Evolutionary conservation across 1,284 basidiomycete genomes (phyloP).

Genomic region (Sporisorium exsertum): DNA sequence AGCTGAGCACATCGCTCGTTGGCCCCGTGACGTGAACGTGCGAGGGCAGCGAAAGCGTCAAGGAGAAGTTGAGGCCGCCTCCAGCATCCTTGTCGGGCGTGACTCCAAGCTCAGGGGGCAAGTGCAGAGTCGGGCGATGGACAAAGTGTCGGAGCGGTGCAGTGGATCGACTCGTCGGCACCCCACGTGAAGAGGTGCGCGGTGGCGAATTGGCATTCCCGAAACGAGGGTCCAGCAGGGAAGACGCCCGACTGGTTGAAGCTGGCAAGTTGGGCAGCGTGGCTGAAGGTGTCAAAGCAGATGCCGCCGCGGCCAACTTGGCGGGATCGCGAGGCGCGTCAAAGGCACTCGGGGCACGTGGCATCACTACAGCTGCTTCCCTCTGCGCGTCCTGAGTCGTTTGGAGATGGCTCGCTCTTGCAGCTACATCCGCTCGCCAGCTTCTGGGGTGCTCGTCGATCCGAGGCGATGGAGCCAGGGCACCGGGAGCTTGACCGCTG

Average conservation of each 20-base stretch:
- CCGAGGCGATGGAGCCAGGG: slow-evolving; percentile 34
- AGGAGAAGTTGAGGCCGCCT: slow-evolving; percentile 58
- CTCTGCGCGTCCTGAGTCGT: background rate
- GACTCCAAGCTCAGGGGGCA: slow-evolving; percentile 55
- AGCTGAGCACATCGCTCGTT: slow-evolving; percentile 60
- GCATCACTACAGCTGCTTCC: slow-evolving; percentile 27
- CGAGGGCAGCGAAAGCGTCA: slow-evolving; percentile 66
- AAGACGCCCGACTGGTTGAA: slow-evolving; percentile 32
- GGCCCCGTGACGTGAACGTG: slow-evolving; percentile 60
- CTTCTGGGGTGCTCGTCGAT: slow-evolving; percentile 23
- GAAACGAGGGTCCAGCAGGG: slow-evolving; percentile 30
- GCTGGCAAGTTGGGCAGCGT: slow-evolving; percentile 37
- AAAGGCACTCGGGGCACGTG: slow-evolving; percentile 48
- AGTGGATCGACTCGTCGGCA: slow-evolving; percentile 21
- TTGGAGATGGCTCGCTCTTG: background rate
- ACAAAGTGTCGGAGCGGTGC: slow-evolving; percentile 66
- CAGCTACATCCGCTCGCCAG: background rate
- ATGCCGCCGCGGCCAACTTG: slow-evolving; percentile 43
- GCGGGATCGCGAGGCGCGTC: slow-evolving; percentile 49
- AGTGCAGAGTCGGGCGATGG: slow-evolving; percentile 61
- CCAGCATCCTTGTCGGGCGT: slow-evolving; percentile 38
- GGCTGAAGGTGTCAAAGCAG: slow-evolving; percentile 22
- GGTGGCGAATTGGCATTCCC: slow-evolving; percentile 47
- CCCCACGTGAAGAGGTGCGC: slow-evolving; percentile 42
- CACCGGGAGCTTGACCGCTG: background rate